Percentiles rank a stretch among this genome's conserved stretches.
Conservation (phyloP, 345 rosid genomes). For the Litchi chinensis region DNA sequence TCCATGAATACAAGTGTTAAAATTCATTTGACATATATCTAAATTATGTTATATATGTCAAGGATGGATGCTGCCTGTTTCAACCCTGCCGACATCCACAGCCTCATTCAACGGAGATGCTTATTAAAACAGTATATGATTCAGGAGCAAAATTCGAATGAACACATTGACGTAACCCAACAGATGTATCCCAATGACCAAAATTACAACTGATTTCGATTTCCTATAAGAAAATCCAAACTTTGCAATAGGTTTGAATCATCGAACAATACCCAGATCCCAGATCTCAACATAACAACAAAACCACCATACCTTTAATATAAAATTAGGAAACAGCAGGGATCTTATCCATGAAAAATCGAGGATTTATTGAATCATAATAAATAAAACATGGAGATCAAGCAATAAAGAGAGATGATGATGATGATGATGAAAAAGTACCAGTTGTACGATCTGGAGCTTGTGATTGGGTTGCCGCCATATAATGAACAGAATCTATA, state of each 20-base stretch:
- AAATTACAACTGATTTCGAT: not conserved
- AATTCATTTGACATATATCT: not conserved
- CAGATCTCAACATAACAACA: slow-evolving; percentile 48
- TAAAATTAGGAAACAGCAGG: not conserved
- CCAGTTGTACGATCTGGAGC: slow-evolving; percentile 64
- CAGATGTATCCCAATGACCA: not conserved
- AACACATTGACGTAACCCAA: not conserved
- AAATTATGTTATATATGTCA: not conserved
- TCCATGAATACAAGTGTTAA: not conserved
- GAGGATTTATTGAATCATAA: not conserved
- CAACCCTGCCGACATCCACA: not conserved
- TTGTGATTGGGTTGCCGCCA: slow-evolving; percentile 74
- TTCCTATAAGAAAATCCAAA: slow-evolving; percentile 5
- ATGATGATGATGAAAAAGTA: slow-evolving; percentile 34
- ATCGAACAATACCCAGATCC: slow-evolving; percentile 34
- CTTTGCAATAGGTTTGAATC: slow-evolving; percentile 12
- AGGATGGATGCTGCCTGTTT: not conserved
- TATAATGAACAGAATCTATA: slow-evolving; percentile 34
- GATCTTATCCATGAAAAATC: not conserved
- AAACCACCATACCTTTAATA: slow-evolving; percentile 22
- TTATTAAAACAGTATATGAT: not conserved
- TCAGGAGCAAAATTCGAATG: not conserved
- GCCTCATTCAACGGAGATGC: not conserved
- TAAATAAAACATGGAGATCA: slow-evolving; percentile 15
- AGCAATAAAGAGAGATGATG: slow-evolving; percentile 2